A percentile compares a stretch with the other conserved stretches of the same genome.
These are phyloP conservation scores for Heliosperma pusillum DNA, from an alignment of 148 eudicot species.

Conservation along the genomic window DNA sequence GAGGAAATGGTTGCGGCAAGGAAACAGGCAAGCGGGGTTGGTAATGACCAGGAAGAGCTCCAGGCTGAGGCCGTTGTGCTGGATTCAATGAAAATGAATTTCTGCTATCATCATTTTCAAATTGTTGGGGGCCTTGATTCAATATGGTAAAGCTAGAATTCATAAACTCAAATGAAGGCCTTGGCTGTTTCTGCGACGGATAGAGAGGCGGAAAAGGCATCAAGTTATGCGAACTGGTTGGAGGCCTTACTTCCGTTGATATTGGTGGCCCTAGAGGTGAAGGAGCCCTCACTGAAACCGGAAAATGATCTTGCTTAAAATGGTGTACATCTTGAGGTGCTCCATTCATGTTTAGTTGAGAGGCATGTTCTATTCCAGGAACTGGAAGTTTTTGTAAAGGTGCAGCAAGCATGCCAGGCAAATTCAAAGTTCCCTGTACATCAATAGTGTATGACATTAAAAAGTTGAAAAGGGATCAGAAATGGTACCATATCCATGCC, in stretches of 20 bases:
- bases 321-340: constrained; percentile 39
- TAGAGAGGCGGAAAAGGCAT: constrained; percentile 31
- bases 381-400: constrained; percentile 13
- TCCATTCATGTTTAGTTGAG: constrained; percentile 32
- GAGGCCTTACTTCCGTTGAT: constrained; percentile 42
- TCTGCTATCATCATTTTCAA: constrained; percentile 31
- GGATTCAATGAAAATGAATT: constrained; percentile 24
- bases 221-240: constrained; percentile 34
- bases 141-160: constrained; percentile 32
- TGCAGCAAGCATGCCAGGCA: constrained; percentile 28
- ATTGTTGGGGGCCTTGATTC: constrained; percentile 45
- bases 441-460: not conserved
- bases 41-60: constrained; percentile 34
- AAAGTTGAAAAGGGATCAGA: not conserved
- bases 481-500: not conserved
- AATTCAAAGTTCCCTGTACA: constrained; percentile 58
- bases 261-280: constrained; percentile 32
- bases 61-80: constrained; percentile 41
- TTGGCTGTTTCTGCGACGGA: constrained; percentile 40
- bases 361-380: constrained; percentile 27
- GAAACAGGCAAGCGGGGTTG: constrained; percentile 35
- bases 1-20: constrained; percentile 38
- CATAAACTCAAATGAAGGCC: constrained; percentile 37
- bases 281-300: constrained; percentile 34
- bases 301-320: constrained; percentile 33